These are phyloP conservation scores for Sporisorium graminicola DNA, from an alignment of 1,284 basidiomycete genomes.

Conservation along the genomic window DNA sequence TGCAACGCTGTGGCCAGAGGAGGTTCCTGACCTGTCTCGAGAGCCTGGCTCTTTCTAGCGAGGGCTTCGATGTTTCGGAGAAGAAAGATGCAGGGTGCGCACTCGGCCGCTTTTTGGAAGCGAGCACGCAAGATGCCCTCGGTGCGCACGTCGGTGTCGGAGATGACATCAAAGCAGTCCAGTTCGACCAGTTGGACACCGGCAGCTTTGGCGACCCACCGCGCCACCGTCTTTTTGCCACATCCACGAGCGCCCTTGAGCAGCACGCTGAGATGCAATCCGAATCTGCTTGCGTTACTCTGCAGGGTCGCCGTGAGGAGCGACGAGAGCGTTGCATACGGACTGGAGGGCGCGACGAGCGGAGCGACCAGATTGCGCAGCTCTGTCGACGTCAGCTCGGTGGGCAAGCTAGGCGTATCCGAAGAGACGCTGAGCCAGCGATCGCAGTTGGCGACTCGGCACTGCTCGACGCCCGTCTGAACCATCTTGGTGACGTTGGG, in stretches of 20 bases:
- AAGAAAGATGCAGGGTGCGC: constrained; percentile 87
- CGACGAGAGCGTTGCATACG: constrained; percentile 42
- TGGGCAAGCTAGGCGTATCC: constrained; percentile 51
- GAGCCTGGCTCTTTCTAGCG: constrained; percentile 77
- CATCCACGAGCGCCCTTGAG: constrained; percentile 80
- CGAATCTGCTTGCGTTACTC: constrained; percentile 51
- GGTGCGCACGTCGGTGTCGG: constrained; percentile 83
- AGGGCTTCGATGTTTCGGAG: constrained; percentile 88
- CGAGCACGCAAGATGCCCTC: constrained; percentile 81
- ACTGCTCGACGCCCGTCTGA: constrained; percentile 82
- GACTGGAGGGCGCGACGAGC: constrained; percentile 38
- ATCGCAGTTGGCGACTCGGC: constrained; percentile 76
- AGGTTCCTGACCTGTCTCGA: constrained; percentile 80
- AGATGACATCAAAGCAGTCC: constrained; percentile 86
- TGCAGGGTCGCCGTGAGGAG: constrained; percentile 63
- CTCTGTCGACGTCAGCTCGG: constrained; percentile 8
- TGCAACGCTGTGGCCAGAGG: constrained; percentile 76
- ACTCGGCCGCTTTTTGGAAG: constrained; percentile 83
- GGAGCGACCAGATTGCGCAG: constrained; percentile 29
- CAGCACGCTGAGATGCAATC: constrained; percentile 72
- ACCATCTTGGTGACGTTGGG: constrained; percentile 77
- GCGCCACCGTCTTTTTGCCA: constrained; percentile 78
- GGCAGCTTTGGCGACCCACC: constrained; percentile 76
- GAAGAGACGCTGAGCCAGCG: constrained; percentile 74
- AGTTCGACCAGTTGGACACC: constrained; percentile 88